phyloP scores from a whole-genome alignment of 495 filamentous ascomycete genomes.

The Neurospora sp. region DNA sequence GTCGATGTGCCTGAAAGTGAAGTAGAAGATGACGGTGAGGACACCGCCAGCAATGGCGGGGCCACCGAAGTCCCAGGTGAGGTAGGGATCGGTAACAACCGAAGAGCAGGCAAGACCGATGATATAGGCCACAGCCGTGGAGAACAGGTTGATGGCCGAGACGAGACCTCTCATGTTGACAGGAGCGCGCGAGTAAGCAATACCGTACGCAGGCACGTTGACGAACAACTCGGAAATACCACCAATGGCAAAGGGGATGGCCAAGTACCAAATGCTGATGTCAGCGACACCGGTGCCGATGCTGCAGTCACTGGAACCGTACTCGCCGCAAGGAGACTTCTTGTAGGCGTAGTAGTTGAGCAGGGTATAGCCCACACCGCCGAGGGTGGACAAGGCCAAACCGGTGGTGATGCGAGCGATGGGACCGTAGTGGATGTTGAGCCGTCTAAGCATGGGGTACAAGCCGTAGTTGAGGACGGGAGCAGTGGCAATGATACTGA shows the following conservation, averaged over 20 bases:
- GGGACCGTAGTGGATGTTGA: conserved; percentile 57
- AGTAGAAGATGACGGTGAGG: conserved; percentile 37
- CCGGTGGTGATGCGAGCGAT: conserved; percentile 67
- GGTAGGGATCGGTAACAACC: conserved; percentile 50
- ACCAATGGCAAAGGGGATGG: conserved; percentile 40
- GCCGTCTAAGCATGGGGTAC: conserved; percentile 55
- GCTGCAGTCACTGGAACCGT: conserved; percentile 33
- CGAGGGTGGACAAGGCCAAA: conserved; percentile 53
- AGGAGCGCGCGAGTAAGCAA: conserved; percentile 63
- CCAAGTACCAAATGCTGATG: conserved; percentile 42
- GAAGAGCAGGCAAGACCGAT: conserved; percentile 51
- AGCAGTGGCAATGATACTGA: conserved; percentile 60
- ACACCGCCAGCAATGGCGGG: conserved; percentile 38
- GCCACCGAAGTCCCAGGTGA: conserved; percentile 46
- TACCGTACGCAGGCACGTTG: conserved; percentile 61
- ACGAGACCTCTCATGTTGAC: conserved; percentile 60
- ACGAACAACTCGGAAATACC: conserved; percentile 61
- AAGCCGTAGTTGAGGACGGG: conserved; percentile 53
- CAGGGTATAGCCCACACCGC: conserved; percentile 56
- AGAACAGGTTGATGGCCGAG: conserved; percentile 54
- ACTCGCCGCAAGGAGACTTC: conserved; percentile 37
- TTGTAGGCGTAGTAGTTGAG: conserved; percentile 66
- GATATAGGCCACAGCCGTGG: conserved; percentile 47
- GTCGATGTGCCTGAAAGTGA: conserved; percentile 42
- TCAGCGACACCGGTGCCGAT: conserved; percentile 37